Base-by-base conservation (phyloP, 495 filamentous ascomycete species). In the Penicillium canescens region DNA sequence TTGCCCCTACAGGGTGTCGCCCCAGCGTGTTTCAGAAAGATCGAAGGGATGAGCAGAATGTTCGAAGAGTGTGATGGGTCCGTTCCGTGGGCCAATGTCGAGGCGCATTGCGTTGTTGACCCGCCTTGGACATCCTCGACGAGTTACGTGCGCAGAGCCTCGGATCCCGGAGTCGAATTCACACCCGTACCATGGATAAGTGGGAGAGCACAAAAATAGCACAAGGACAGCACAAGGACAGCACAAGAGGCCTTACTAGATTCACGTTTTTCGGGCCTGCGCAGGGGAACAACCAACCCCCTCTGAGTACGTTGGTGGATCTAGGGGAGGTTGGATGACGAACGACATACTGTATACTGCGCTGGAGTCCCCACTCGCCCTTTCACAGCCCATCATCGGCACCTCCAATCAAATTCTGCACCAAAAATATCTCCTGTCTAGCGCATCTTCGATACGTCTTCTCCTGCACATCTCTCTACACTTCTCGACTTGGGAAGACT, bases 371-470 rank as follows among this genome's bases (percentile, higher is more conserved):
- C 54, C 48, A 57, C 47, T 58, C 46, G 46, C 49, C 52, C 46
- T 54, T 54, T 50, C 42, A 51, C 45, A 52, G 44, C 46, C 45
- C 46, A 36, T 50, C 42, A 45, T 28, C 46, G 50, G 47, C 39
- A 43, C 57, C 57, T 54, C 63, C 60, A 59, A 60, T 63, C 60
- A 63, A 43, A 57, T 57, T 37, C 40, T 50, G 48, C 45, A 46
- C 62, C 62, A 62, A 66, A 66, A 66, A 66, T 66, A 66, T 62
- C 59, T 65, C 54, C 53, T 54, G 39, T 55, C 42, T 48, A 38
- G 28, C 52, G 55, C 38, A 45, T 50, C 38, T 37, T 24, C 21
- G 21, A 42, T 42, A 42, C 33, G 37, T 51, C 49, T 51, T 21
- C 47, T 20, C 31, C 10, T 28, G 36, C 46, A 21, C 38, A 42